Base-by-base conservation (phyloP, 192 early-diverging fungal species). In the Coemansia sp. region DNA sequence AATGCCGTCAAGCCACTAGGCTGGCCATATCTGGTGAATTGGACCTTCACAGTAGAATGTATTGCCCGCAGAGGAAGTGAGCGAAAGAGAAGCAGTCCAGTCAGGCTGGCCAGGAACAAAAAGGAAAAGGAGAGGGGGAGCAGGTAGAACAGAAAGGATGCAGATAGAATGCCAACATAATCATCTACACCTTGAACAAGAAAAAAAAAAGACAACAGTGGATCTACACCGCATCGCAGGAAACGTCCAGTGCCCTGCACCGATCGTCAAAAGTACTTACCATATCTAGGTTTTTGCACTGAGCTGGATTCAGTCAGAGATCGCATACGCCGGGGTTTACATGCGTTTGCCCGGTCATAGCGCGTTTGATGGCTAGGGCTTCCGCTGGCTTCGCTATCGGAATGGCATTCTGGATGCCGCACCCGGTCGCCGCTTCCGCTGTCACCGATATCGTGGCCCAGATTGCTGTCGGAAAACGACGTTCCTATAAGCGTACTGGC, bases 401-500 rank as follows among this genome's bases (percentile, higher is more conserved):
- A 58, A 18, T 58, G 56, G 56, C 33, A 58, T 20, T 58, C 56
- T 36, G 56, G 35, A 5, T 38, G 56, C 12, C 33, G 26, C 23
- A 26, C 14, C 44, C 16, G 44, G 15, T 46, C 44, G 23, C 21
- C 53, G 35, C 33, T 55, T 8, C 59, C 69, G 43, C 20, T 0
- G 10, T 21, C 15, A 33, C 45, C 45, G 43, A 6, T 26, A 11
- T 63, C 64, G 30, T 35, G 30, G 7, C 34, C 56, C 26, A 58
- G 16, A 18, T 24, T 35, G 33, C 33, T 20, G 8, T 58, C 56
- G 0, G 34, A 7, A 15, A 41, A 51, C 12, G 33, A 36, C 5
- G 58, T 23, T 11, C 35, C 52, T 34, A 77, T 53, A 6, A 83
- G 69, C 53, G 63, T 39, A 36, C 75, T 74, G 15, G 72, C 33